A percentile compares a stretch with the other conserved stretches of the same genome.
Conservation (phyloP, 345 rosid species). For the Acer campestre region DNA sequence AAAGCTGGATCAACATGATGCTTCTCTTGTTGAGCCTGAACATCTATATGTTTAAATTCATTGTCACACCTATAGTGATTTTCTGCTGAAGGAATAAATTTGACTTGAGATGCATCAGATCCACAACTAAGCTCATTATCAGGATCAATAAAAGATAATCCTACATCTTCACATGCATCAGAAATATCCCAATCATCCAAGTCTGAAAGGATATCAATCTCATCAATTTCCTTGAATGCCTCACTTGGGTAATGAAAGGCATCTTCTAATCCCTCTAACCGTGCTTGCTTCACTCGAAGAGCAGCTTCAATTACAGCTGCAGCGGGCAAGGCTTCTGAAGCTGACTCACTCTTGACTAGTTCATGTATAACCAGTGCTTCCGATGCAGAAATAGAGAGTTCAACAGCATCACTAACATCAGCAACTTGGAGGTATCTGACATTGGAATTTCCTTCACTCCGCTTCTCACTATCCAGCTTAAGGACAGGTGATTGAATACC, state of each 20-base stretch:
- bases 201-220: constrained; percentile 39
- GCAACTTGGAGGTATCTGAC: constrained; percentile 24
- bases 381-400: constrained; percentile 68
- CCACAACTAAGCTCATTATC: constrained; percentile 25
- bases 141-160: constrained; percentile 31
- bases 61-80: constrained; percentile 17
- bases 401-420: constrained; percentile 50
- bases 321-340: constrained; percentile 33
- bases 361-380: constrained; percentile 68
- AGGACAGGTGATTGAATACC: constrained; percentile 3
- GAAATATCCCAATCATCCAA: constrained; percentile 48
- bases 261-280: constrained; percentile 40
- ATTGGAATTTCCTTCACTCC: constrained; percentile 23
- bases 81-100: constrained; percentile 47
- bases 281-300: constrained; percentile 60
- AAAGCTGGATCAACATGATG: constrained; percentile 18
- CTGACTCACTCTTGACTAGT: constrained; percentile 38
- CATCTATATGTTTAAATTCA: constrained; percentile 17
- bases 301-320: constrained; percentile 59
- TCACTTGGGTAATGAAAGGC: constrained; percentile 18
- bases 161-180: constrained; percentile 61
- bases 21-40: constrained; percentile 15
- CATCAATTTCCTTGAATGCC: constrained; percentile 28
- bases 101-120: constrained; percentile 45
- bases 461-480: constrained; percentile 11